Percentiles rank a stretch among this genome's conserved stretches.
Evolutionary conservation across 192 early-diverging fungal species (phyloP).

Genomic region (Mortierella antarctica): DNA sequence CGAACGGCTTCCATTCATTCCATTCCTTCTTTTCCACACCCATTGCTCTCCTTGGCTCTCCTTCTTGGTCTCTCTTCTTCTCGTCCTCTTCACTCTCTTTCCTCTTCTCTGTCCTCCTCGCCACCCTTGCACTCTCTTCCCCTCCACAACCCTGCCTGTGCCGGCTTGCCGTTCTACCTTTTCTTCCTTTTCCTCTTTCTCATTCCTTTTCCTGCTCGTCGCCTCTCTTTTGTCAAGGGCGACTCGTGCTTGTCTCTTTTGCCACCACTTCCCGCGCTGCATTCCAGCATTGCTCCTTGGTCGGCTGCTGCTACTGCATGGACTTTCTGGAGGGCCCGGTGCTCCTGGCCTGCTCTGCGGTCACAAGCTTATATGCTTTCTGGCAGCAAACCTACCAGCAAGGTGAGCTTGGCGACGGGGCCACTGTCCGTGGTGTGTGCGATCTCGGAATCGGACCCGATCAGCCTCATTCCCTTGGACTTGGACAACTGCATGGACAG

Average conservation of each 20-base stretch:
- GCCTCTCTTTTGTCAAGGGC: background rate
- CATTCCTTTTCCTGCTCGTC: background rate
- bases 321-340: conserved; percentile 48
- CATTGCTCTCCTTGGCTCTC: background rate
- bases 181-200: background rate
- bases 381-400: conserved; percentile 46
- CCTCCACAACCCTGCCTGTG: background rate
- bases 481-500: no score
- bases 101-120: background rate
- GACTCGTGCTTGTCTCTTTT: background rate
- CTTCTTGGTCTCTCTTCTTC: background rate
- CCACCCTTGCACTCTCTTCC: background rate
- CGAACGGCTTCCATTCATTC: background rate
- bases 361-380: conserved; percentile 22
- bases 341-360: conserved; percentile 31
- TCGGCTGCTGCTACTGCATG: conserved; percentile 13
- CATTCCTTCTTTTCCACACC: background rate
- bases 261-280: background rate
- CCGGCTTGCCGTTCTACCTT: background rate
- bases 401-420: conserved; percentile 14
- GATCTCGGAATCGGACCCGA: no score
- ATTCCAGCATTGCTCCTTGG: background rate
- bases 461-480: background rate
- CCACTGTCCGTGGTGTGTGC: background rate
- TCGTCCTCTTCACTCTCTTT: background rate